Evolutionary conservation across 1,139 yeast genomes (phyloP), one percentile per base, ranked within the genome.

Genomic region (Taphrina communis): DNA sequence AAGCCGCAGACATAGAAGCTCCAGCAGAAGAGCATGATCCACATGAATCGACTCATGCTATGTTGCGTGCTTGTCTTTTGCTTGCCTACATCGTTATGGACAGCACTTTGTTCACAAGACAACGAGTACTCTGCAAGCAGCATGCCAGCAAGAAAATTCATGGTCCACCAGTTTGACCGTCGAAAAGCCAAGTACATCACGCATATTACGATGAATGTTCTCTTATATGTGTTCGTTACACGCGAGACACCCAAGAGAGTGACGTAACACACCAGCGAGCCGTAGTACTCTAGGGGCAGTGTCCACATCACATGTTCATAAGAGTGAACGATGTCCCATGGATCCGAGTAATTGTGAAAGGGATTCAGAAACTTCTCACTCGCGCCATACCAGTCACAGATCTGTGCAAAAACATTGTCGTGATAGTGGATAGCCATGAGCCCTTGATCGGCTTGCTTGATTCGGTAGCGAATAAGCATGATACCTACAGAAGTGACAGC

Each of bases 241-340:
- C 60, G 59, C 8, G 66, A 36, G 19, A 53, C 44, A 7, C 52
- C 58, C 6, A 62, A 52, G 8, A 62, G 11, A 14, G 66, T 52
- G 6, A 44, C 35, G 31, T 31, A 62, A 35, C 66, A 62, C 17
- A 62, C 66, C 6, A 62, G 14, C 14, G 60, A 52, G 42, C 66
- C 66, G 17, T 62, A 62, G 36, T 52, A 62, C 31, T 62, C 66
- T 8, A 62, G 25, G 5, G 66, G 66, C 41, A 62, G 35, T 14
- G 66, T 62, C 66, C 66, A 62, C 66, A 62, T 52, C 52, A 55
- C 58, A 36, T 62, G 66, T 9, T 62, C 66, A 42, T 62, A 62
- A 6, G 51, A 17, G 35, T 62, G 66, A 14, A 62, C 35, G 8
- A 62, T 21, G 59, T 62, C 66, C 36, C 35, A 62, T 25, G 39